Base-by-base conservation (phyloP, 805 yeast genomes). In the Metschnikowia continentalis region DNA sequence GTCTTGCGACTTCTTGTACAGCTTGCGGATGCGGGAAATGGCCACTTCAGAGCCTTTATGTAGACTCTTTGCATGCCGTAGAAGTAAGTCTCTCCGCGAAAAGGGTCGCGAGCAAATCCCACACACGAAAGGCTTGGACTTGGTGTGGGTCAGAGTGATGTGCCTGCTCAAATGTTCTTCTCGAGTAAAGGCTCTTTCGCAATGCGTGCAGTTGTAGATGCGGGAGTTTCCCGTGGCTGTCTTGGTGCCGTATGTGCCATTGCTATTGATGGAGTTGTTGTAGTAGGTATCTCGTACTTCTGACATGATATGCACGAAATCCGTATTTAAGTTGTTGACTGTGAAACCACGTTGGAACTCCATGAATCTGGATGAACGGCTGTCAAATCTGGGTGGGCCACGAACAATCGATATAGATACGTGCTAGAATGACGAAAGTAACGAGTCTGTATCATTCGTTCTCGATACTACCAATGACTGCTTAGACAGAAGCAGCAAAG, bases 141-240 rank as follows among this genome's bases (percentile, higher is more conserved):
- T 74, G 59, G 74, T 74, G 53, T 74, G 78, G 8, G 78, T 74
- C 52, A 70, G 68, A 33, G 71, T 59, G 14, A 73, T 64, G 53
- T 74, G 78, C 42, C 78, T 60, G 26, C 75, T 71, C 37, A 74
- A 60, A 52, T 74, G 78, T 56, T 74, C 78, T 52, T 74, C 77
- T 51, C 78, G 60, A n/a, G 77, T 74, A 58, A 74, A 74, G 3
- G 78, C 78, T 22, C 77, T 64, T 43, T 70, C 63, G 54, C 78
- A 74, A 44, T 70, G 69, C 32, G 62, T 61, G 56, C 78, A 74
- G 49, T 70, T 70, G 57, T 60, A 72, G 20, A 74, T 65, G 43
- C 78, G 63, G 32, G 77, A 69, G 53, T 74, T 74, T 2, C 78
- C 78, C n/a, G 70, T 62, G 13, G 76, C 65, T 1, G 78, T 74